Evolutionary conservation across 148 eudicot genomes (phyloP).

Genomic region (Mesembryanthemum crystallinum): DNA sequence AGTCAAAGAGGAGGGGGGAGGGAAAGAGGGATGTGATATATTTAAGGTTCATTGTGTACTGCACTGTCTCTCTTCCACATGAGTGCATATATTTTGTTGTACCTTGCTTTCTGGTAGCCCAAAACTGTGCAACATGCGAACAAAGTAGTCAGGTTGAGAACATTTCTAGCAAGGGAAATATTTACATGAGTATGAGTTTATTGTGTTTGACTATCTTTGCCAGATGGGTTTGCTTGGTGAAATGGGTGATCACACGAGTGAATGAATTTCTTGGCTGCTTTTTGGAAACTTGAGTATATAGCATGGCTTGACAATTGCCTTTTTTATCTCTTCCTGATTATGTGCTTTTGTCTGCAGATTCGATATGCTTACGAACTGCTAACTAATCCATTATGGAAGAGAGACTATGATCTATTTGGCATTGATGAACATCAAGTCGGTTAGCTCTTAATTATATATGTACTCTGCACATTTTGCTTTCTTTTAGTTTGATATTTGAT

Average conservation of each 20-base stretch:
- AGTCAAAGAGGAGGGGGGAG: too few relatives aligned
- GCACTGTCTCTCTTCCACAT: background rate
- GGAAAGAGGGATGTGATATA: background rate
- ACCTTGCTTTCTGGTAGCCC: background rate
- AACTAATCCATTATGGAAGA: slow-evolving; percentile 67
- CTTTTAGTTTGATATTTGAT: slow-evolving; percentile 2
- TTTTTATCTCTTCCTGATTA: background rate
- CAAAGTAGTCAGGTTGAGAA: background rate
- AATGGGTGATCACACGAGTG: background rate
- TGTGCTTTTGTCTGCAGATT: slow-evolving; percentile 49
- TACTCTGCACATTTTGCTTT: slow-evolving; percentile 4
- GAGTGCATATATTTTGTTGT: background rate
- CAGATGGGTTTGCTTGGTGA: background rate
- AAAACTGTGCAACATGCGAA: background rate
- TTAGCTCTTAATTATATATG: slow-evolving; percentile 12
- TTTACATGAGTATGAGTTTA: background rate
- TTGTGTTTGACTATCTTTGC: background rate
- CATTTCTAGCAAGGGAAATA: background rate
- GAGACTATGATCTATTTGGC: slow-evolving; percentile 73
- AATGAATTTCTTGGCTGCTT: slow-evolving; percentile 4
- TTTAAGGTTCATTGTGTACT: background rate
- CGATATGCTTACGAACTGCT: slow-evolving; percentile 89
- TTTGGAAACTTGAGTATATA: background rate
- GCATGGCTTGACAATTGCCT: background rate
- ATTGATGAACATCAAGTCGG: slow-evolving; percentile 77